These are phyloP conservation scores for Phytopythium kandeliae DNA, from an alignment of 352 stramenopile species.

Conservation along the genomic window DNA sequence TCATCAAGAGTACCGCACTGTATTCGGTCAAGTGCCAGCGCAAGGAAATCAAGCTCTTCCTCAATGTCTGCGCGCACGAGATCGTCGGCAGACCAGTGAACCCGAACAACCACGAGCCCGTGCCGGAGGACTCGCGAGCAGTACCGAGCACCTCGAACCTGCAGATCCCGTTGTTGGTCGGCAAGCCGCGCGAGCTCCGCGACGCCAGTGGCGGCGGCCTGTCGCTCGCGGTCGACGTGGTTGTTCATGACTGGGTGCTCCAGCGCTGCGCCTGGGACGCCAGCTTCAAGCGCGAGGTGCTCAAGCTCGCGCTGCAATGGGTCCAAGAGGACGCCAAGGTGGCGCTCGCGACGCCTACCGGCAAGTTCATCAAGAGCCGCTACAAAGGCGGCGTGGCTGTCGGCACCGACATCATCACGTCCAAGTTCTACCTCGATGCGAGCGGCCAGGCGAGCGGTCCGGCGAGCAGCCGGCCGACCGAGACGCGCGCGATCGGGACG, in stretches of 20 bases:
- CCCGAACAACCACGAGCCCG: constrained; percentile 53
- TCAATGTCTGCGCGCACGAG: constrained; percentile 73
- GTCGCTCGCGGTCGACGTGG: constrained; percentile 56
- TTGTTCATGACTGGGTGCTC: constrained; percentile 78
- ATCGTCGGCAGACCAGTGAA: constrained; percentile 73
- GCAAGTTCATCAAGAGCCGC: constrained; percentile 81
- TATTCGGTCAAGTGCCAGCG: constrained; percentile 54
- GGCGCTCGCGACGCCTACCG: constrained; percentile 24
- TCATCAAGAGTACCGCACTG: constrained; percentile 68
- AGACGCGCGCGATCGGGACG: constrained; percentile 28
- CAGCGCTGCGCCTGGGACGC: constrained; percentile 64
- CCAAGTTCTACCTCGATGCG: constrained; percentile 62
- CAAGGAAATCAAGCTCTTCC: constrained; percentile 65
- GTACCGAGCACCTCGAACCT: constrained; percentile 72
- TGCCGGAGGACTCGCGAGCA: constrained; percentile 49
- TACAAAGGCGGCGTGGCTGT: constrained; percentile 73
- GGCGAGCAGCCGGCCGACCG: constrained; percentile 5
- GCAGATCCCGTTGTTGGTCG: constrained; percentile 68
- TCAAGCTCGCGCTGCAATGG: constrained; percentile 77
- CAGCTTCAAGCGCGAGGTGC: constrained; percentile 77
- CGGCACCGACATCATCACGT: constrained; percentile 63
- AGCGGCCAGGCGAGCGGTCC: constrained; percentile 16
- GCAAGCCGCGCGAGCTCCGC: constrained; percentile 41
- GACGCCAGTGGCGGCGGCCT: constrained; percentile 34
- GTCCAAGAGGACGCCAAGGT: constrained; percentile 61